Evolutionary conservation across 192 early-diverging fungal species (phyloP).

Genomic region (Rhizophagus prolifer): DNA sequence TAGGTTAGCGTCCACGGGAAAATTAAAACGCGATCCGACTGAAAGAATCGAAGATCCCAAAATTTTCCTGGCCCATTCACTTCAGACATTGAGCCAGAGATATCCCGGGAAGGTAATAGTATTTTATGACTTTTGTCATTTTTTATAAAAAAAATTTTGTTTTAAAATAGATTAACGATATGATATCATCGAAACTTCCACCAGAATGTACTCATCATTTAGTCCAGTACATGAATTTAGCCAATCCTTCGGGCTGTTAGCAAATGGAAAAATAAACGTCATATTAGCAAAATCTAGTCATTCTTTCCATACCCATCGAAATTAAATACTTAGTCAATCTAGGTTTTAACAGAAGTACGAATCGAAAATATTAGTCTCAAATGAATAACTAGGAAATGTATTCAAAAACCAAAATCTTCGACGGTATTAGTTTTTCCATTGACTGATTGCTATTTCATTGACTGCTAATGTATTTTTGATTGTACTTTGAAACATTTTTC

Average conservation of each 20-base stretch:
- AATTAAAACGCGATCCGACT: constrained; percentile 64
- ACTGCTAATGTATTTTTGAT: no score
- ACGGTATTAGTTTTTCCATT: no score
- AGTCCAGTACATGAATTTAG: constrained; percentile 13
- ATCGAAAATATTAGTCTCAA: no score
- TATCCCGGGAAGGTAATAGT: constrained; percentile 37
- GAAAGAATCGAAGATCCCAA: constrained; percentile 51
- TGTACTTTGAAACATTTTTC: no score
- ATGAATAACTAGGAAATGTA: no score
- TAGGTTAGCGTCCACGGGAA: constrained; percentile 68
- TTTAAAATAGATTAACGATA: background rate
- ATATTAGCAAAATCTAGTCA: no score
- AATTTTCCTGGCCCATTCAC: constrained; percentile 50
- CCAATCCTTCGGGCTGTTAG: background rate
- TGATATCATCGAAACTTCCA: constrained; percentile 5
- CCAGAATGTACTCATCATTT: constrained; percentile 12
- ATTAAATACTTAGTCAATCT: no score
- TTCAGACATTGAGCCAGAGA: constrained; percentile 46
- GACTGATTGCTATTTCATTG: no score
- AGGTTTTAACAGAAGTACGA: no score
- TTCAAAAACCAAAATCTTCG: no score
- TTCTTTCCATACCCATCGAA: no score
- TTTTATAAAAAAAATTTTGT: background rate
- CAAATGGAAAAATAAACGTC: no score
- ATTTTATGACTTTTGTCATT: background rate